Base-by-base conservation (phyloP, 441 rosid species). In the Gossypium trilobum region DNA sequence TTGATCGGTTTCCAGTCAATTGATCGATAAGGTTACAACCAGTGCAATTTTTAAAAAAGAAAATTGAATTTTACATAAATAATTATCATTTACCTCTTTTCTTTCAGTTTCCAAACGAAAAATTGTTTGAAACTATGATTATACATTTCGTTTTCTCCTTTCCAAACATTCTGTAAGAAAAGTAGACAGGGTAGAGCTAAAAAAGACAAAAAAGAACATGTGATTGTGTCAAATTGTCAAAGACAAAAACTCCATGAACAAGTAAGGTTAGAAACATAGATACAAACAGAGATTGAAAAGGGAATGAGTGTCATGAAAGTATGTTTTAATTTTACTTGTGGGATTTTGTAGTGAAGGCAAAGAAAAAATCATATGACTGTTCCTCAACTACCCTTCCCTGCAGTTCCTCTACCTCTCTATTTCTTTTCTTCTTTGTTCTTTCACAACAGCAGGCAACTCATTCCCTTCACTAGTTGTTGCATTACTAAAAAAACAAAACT, bases 251-350 rank as follows among this genome's bases (percentile, higher is more conserved):
- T 48, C 70, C 39, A 39, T 25, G 62, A 9, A 19, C 25, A 3
- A 68, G 66, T 14, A 59, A 29, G 59, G 52, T 29, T 3, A 39
- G 13, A 73, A 68, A 31, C 14, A 27, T 48, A 11, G 59, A 25
- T 36, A 31, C 7, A 27, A 27, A 6, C 11, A 0, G 81, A 72
- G 75, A 3, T 76, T 70, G 77, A 79, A 82, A 83, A 58, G 46
- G 92, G 88, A 81, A 87, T 82, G 87, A 82, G 85, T 75, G 88
- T 62, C 14, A 52, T 44, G 71, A 79, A 87, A 88, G 94, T 72
- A 31, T 71, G 77, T 67, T 31, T 31, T 31, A 31, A 58, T 60
- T 67, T 27, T 14, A 17, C 20, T 13, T 14, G 5, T 3, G 0
- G 25, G 55, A 68, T 52, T 64, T 60, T 74, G 77, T 54, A 84